phyloP scores from a whole-genome alignment of 768 basidiomycete genomes.

The Termitomyces sp. region DNA sequence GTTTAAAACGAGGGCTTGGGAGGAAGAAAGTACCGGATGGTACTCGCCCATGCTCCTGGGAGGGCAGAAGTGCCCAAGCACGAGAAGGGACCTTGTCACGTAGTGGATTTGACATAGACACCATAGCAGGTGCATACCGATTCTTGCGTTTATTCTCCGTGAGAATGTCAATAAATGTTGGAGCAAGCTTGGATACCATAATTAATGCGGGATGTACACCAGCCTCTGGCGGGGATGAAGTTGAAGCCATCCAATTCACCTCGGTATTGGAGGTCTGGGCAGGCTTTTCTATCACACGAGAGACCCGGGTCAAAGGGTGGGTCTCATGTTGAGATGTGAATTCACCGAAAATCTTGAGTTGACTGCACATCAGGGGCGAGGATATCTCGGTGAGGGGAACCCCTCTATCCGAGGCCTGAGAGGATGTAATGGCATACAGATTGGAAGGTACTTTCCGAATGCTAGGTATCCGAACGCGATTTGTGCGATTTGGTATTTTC shows the following conservation, averaged over 20 bases:
- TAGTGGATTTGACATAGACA: constrained; percentile 18
- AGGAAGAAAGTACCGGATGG: constrained; percentile 2
- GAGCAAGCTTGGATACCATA: neutral
- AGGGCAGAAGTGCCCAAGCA: constrained; percentile 14
- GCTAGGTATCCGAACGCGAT: constrained; percentile 3
- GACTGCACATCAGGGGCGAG: neutral
- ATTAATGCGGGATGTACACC: too few relatives aligned
- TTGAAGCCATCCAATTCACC: neutral
- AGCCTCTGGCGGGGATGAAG: too few relatives aligned
- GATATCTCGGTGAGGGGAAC: neutral
- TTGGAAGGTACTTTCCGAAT: constrained; percentile 12
- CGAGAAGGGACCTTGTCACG: constrained; percentile 13
- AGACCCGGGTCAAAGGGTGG: neutral
- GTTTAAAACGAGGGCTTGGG: constrained; percentile 15
- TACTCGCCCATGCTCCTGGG: neutral
- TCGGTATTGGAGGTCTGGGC: neutral
- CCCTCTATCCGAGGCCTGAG: neutral
- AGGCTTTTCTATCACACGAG: neutral
- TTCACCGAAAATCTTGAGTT: neutral
- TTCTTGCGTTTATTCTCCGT: constrained; percentile 14
- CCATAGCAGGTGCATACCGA: constrained; percentile 17
- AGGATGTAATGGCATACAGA: constrained; percentile 2
- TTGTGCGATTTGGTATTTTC: constrained; percentile 5
- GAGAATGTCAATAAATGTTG: constrained; percentile 11
- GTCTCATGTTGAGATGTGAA: neutral